These are phyloP conservation scores for Juglanconis sp. DNA, from an alignment of 2,329 filamentous ascomycete species.

Conservation along the genomic window DNA sequence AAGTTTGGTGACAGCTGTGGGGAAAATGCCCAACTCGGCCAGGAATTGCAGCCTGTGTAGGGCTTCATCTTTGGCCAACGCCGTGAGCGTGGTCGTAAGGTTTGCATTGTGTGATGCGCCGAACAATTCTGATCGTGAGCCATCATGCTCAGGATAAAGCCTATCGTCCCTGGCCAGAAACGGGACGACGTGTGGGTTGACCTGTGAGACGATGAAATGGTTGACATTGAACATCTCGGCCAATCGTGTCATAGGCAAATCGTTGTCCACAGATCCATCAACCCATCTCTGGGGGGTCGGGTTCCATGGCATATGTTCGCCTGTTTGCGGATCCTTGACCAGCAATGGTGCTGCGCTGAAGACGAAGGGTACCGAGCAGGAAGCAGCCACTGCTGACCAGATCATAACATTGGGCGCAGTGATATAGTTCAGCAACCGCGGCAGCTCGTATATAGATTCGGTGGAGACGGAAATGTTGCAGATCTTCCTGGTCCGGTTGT, in stretches of 20 bases:
- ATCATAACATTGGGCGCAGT: conserved; percentile 93
- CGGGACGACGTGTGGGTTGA: conserved; percentile 89
- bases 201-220: conserved; percentile 95
- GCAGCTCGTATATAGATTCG: conserved; percentile 81
- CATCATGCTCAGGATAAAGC: conserved; percentile 35
- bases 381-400: conserved; percentile 94
- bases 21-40: conserved; percentile 75
- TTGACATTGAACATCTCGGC: conserved; percentile 98
- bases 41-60: conserved; percentile 78
- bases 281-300: conserved; percentile 84
- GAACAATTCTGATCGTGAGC: conserved; percentile 39
- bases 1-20: conserved; percentile 73
- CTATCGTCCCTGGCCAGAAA: conserved; percentile 76
- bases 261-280: conserved; percentile 91
- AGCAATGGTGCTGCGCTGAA: conserved; percentile 77
- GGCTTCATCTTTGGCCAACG: conserved; percentile 74
- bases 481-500: conserved; percentile 88
- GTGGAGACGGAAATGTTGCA: conserved; percentile 93
- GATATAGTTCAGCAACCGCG: conserved; percentile 83
- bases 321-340: conserved; percentile 80
- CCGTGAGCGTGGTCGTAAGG: conserved; percentile 50
- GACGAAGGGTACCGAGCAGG: conserved; percentile 85
- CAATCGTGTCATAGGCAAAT: conserved; percentile 84
- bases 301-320: conserved; percentile 77
- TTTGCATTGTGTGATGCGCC: conserved; percentile 9